Percentiles rank a stretch among this genome's conserved stretches.
phyloP scores from a whole-genome alignment of 2,329 filamentous ascomycete genomes.

The Fonsecaea monophora region DNA sequence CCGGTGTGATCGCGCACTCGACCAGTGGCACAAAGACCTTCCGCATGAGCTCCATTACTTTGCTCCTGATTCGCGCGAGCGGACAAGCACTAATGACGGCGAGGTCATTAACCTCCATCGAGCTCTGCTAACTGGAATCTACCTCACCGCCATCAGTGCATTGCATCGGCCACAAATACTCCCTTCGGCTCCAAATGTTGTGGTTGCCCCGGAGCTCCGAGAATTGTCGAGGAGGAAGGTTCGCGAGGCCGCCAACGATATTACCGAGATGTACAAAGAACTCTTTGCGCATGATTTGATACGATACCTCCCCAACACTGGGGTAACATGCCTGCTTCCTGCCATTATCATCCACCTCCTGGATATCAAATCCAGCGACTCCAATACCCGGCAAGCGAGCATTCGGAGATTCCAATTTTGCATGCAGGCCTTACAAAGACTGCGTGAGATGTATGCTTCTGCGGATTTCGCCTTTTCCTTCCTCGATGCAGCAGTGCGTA shows the following conservation, averaged over 20 bases:
- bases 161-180: conserved; percentile 90
- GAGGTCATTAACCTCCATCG: conserved; percentile 71
- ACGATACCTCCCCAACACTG: conserved; percentile 82
- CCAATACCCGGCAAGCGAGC: conserved; percentile 73
- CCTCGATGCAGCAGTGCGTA: conserved; percentile 91
- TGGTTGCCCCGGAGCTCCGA: conserved; percentile 71
- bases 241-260: conserved; percentile 80
- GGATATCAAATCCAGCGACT: conserved; percentile 84
- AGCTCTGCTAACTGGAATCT: conserved; percentile 90
- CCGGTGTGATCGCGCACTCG: conserved; percentile 78
- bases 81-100: conserved; percentile 66
- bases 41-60: conserved; percentile 74
- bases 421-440: conserved; percentile 86
- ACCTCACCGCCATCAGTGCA: conserved; percentile 88
- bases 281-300: conserved; percentile 76
- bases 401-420: conserved; percentile 86
- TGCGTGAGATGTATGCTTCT: conserved; percentile 88
- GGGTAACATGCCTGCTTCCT: conserved; percentile 87
- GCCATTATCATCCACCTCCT: conserved; percentile 93
- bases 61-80: conserved; percentile 54
- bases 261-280: conserved; percentile 81
- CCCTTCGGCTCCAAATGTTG: conserved; percentile 68
- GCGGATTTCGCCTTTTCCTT: conserved; percentile 97
- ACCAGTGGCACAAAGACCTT: conserved; percentile 76
- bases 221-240: conserved; percentile 84